Evolutionary conservation across 2,329 filamentous ascomycete species (phyloP).

Genomic region (Blastomyces parvus): DNA sequence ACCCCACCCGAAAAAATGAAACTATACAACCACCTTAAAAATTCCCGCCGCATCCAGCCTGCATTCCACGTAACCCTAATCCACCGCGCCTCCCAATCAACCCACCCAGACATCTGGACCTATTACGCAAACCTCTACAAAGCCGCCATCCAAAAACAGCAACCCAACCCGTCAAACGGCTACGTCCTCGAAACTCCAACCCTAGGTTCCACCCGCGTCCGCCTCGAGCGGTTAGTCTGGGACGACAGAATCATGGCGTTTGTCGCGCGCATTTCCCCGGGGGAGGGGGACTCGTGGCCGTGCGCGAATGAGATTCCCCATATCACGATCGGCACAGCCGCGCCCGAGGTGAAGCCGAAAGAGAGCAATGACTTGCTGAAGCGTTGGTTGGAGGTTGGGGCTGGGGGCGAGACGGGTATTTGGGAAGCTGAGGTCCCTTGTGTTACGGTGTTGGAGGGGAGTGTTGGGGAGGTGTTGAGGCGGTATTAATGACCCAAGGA

Average conservation of each 20-base stretch:
- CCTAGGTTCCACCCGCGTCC: slow-evolving; percentile 36
- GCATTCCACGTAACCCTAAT: slow-evolving; percentile 91
- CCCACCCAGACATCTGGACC: slow-evolving; percentile 64
- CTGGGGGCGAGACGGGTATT: slow-evolving; percentile 44
- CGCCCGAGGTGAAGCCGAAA: slow-evolving; percentile 69
- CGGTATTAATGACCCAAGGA: slow-evolving; percentile 12
- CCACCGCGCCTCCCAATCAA: slow-evolving; percentile 57
- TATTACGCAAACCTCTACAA: slow-evolving; percentile 56
- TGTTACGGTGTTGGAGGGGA: slow-evolving; percentile 47
- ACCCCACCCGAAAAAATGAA: slow-evolving; percentile 45
- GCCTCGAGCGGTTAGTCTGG: slow-evolving; percentile 63
- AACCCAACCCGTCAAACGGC: slow-evolving; percentile 19
- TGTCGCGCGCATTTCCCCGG: slow-evolving; percentile 57
- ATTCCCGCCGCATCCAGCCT: slow-evolving; percentile 65
- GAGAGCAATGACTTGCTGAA: slow-evolving; percentile 82
- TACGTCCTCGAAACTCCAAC: slow-evolving; percentile 24
- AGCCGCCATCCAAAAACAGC: slow-evolving; percentile 23
- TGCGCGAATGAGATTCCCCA: slow-evolving; percentile 74
- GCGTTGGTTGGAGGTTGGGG: slow-evolving; percentile 59
- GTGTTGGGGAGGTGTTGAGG: slow-evolving; percentile 43
- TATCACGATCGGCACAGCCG: slow-evolving; percentile 78
- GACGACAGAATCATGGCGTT: slow-evolving; percentile 85
- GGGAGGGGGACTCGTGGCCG: slow-evolving; percentile 47
- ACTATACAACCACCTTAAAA: slow-evolving; percentile 67
- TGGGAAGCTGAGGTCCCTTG: slow-evolving; percentile 46